Base-by-base conservation (phyloP, 2,329 filamentous ascomycete genomes). In the Pyrenophora teres region DNA sequence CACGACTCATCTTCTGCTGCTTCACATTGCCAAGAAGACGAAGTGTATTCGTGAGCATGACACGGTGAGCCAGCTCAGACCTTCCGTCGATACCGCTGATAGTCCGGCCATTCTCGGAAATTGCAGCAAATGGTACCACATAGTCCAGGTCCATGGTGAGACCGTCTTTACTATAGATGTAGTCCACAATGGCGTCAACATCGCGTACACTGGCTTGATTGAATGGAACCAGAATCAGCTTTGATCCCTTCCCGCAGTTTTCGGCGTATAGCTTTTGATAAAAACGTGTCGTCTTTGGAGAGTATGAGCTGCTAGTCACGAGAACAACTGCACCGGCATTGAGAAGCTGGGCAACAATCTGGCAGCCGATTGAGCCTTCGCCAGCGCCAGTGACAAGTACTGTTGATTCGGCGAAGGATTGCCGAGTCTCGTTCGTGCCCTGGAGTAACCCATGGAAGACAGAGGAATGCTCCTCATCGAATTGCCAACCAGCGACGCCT, bases 41-140 rank as follows among this genome's bases (percentile, higher is more conserved):
- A 58, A 97, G 81, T 8, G 99, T 82, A 76, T 99, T 99, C 69
- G 94, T 99, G 74, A 99, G 81, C 94, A 99, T 97, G 80, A 99
- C 97, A 60, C 94, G 90, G 76, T 99, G 94, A 63, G 94, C 94
- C 59, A 99, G 86, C 79, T 99, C 94, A 12, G 94, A 97, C 77
- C 94, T 96, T 59, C 92, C 97, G 76, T 99, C 95, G 60, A 99
- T 92, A 72, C 81, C 88, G 72, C 99, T 94, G 56, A 99, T 97
- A 76, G 99, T 92, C 59, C 94, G 92, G 45, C 95, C 94, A 65
- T 96, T 96, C 79, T 97, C 94, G 0, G 95, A 91, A 61, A 99
- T 99, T 67, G 94, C 94, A 57, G 94, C 94, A 73, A 99, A 99
- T 10, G 94, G 94, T 60, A 99, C 85, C 56, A 99, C 52, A 47